These are phyloP conservation scores for Torulaspora indica DNA, from an alignment of 805 yeast species.

Conservation along the genomic window DNA sequence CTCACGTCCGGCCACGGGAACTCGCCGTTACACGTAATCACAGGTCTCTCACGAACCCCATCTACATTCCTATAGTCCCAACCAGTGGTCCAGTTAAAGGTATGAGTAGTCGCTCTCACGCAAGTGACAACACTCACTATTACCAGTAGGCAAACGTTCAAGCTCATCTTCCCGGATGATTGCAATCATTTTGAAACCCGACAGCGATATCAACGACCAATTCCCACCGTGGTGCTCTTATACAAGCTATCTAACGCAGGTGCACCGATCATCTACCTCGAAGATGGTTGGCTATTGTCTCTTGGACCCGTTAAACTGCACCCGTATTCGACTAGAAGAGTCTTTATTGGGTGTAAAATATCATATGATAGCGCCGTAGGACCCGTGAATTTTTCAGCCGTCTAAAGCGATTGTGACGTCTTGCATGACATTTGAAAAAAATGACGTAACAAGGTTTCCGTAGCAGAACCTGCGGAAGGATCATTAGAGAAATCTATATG, in stretches of 20 bases:
- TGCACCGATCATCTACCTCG: background rate
- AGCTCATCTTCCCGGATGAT: background rate
- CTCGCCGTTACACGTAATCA: conserved; percentile 44
- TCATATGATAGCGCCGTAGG: background rate
- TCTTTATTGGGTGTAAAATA: background rate
- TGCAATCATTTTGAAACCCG: background rate
- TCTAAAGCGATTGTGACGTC: background rate
- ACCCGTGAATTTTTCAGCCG: too few species aligned
- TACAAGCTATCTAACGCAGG: background rate
- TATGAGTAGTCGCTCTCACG: conserved; percentile 43
- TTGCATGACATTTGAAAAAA: too few species aligned
- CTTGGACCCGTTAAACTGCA: background rate
- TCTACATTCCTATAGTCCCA: conserved; percentile 48
- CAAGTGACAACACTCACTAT: conserved; percentile 2
- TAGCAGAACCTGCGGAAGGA: conserved; percentile 41
- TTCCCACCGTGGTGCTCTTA: background rate
- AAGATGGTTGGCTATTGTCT: too few species aligned
- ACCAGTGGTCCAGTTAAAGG: conserved; percentile 59
- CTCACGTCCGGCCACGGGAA: conserved; percentile 86
- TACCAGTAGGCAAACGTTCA: background rate
- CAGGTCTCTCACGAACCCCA: conserved; percentile 39
- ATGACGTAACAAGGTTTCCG: conserved; percentile 41
- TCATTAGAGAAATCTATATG: conserved; percentile 34
- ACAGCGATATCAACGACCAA: too few species aligned
- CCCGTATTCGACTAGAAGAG: background rate